phyloP scores from a whole-genome alignment of 164 flowering plant species.

The Vitis cinerea region DNA sequence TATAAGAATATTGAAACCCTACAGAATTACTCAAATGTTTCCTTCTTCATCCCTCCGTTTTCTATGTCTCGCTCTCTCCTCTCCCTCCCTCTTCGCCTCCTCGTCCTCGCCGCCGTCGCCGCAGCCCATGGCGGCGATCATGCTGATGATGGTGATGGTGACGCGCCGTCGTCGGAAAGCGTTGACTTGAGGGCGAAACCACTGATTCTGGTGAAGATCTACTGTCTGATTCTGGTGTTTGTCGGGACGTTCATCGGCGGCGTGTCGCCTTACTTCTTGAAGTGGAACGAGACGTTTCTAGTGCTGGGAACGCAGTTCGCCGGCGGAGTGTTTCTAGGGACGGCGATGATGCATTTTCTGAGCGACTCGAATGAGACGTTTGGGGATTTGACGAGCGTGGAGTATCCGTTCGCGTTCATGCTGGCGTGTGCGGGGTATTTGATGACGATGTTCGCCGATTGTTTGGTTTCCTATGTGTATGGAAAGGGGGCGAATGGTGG shows the following conservation, averaged over 20 bases:
- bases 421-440: conserved; percentile 60
- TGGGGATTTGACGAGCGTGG: conserved; percentile 43
- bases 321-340: conserved; percentile 76
- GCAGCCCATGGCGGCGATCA: conserved; percentile 29
- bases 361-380: too few species aligned
- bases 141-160: conserved; percentile 15
- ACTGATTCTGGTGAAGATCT: conserved; percentile 52
- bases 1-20: neutral
- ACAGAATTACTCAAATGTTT: neutral
- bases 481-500: conserved; percentile 13
- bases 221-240: conserved; percentile 59
- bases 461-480: conserved; percentile 40
- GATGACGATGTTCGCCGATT: conserved; percentile 71
- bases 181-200: conserved; percentile 44
- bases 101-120: conserved; percentile 29
- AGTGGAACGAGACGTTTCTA: conserved; percentile 66
- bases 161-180: neutral
- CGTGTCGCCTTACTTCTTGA: conserved; percentile 62
- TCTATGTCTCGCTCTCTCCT: conserved; percentile 12
- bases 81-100: conserved; percentile 15
- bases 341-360: conserved; percentile 69
- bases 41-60: neutral
- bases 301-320: conserved; percentile 75
- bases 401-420: conserved; percentile 78
- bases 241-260: conserved; percentile 58